Conservation (phyloP, 352 stramenopile species). For the Globisporangium paroecandrum region DNA sequence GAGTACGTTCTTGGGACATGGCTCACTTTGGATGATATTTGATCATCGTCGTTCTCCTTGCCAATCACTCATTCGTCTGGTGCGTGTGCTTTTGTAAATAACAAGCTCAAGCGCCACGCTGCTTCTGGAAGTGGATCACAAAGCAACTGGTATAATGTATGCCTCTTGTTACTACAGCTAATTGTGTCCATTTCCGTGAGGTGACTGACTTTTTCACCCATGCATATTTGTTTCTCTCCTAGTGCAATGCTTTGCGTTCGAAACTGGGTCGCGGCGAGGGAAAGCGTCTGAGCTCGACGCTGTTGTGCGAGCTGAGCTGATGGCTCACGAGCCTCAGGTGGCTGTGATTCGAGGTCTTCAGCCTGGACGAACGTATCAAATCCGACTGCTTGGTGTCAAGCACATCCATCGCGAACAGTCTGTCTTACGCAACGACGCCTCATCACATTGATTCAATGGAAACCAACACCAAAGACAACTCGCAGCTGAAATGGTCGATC, state of each 20-base stretch:
- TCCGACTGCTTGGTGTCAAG: conserved; percentile 41
- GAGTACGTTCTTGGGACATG: conserved; percentile 15
- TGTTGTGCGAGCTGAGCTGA: conserved; percentile 6
- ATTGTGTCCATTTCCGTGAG: neutral
- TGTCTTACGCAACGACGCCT: conserved; percentile 25
- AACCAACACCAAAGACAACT: neutral
- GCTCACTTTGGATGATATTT: neutral
- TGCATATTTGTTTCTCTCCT: neutral
- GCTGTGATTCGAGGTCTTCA: conserved; percentile 22
- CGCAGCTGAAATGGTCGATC: conserved; percentile 15
- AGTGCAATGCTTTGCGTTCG: conserved; percentile 40
- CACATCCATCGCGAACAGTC: conserved; percentile 29
- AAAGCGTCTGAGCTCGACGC: neutral
- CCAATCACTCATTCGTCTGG: neutral
- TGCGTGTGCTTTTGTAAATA: conserved; percentile 13
- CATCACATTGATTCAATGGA: neutral
- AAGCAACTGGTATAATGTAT: conserved; percentile 11
- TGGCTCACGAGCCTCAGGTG: conserved; percentile 20
- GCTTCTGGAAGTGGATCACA: conserved; percentile 36
- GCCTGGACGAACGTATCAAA: conserved; percentile 30
- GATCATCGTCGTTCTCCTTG: neutral
- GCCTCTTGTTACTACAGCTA: neutral
- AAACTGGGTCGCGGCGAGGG: neutral
- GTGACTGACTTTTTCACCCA: neutral
- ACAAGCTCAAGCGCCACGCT: conserved; percentile 21